Evolutionary conservation across 1,284 basidiomycete species (phyloP).

Genomic region (Pterulicium gracile): DNA sequence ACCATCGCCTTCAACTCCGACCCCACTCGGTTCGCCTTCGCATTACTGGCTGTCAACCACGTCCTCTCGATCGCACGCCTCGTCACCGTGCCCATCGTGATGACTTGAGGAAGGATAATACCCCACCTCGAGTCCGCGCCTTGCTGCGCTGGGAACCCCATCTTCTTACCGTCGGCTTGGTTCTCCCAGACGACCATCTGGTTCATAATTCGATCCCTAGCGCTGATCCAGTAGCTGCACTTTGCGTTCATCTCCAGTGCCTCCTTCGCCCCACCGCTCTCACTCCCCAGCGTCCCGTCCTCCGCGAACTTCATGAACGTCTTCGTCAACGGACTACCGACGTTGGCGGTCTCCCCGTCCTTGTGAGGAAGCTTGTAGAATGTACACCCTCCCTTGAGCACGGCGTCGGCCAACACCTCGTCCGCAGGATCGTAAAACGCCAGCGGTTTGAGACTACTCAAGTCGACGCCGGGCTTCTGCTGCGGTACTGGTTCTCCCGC

Average conservation of each 20-base stretch:
- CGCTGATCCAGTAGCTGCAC: slow-evolving; percentile 97
- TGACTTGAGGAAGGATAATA: slow-evolving; percentile 91
- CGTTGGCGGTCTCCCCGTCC: slow-evolving; percentile 89
- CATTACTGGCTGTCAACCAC: slow-evolving; percentile 97
- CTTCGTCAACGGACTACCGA: slow-evolving; percentile 88
- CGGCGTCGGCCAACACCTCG: slow-evolving; percentile 35
- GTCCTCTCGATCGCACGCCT: slow-evolving; percentile 96
- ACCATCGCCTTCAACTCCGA: slow-evolving; percentile 98
- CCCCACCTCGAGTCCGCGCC: slow-evolving; percentile 56
- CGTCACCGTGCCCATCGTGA: slow-evolving; percentile 98
- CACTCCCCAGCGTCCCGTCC: slow-evolving; percentile 74
- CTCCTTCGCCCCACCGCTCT: slow-evolving; percentile 69
- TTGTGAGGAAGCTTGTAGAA: slow-evolving; percentile 97
- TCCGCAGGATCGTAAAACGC: slow-evolving; percentile 57
- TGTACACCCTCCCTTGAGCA: slow-evolving; percentile 30
- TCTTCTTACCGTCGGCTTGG: slow-evolving; percentile 21
- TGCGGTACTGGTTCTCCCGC: slow-evolving; percentile 11
- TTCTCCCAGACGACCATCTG: slow-evolving; percentile 91
- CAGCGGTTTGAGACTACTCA: slow-evolving; percentile 23
- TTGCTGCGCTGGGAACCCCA: slow-evolving; percentile 30
- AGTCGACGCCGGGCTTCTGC: not conserved
- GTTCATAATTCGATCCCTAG: slow-evolving; percentile 84
- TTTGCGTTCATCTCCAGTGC: slow-evolving; percentile 90
- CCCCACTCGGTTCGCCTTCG: slow-evolving; percentile 94
- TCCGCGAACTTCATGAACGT: slow-evolving; percentile 84